Base-by-base conservation (phyloP, 441 rosid species). In the Populus hybrid region DNA sequence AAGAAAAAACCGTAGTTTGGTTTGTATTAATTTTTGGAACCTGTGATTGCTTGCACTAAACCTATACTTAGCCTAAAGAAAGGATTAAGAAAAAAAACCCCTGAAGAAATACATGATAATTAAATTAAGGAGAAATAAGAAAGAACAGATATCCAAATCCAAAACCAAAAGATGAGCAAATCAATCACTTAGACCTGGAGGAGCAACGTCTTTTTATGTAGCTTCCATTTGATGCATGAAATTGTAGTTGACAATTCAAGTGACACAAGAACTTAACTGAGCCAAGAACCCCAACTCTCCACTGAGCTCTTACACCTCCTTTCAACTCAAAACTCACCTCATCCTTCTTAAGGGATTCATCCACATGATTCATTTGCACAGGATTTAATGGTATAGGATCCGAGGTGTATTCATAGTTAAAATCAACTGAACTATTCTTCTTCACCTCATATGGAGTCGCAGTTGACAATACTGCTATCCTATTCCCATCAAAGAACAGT, bases 261-360 rank as follows among this genome's bases (percentile, higher is more conserved):
- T 69, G 85, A 79, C 89, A 88, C 70, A 67, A 79, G 74, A 86
- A 91, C 77, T 76, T 81, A 53, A 90, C 80, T 0, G 98, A 91
- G 0, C 98, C 98, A 38, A 96, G 79, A 34, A 67, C 82, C 36
- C 95, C 94, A 0, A 94, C 87, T 66, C 89, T 82, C 97, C 99
- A 94, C 59, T 89, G 82, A n/a, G 92, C 83, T 79, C 76, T 85
- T 5, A 88, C 80, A 8, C 83, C 84, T 19, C 98, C 99, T 83
- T 85, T 86, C 69, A 96, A 80, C 53, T 85, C 89, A 71, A 94
- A 94, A 24, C 59, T 75, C n/a, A 91, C 81, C 23, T 69, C 50
- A 83, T 96, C 91, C 57, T 75, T 70, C 42, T 85, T 89, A 80
- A 94, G 8, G 32, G 83, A 83, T n/a, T 0, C 7, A 73, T 87